Evolutionary conservation across 495 filamentous ascomycete genomes (phyloP).

Genomic region (Achaetomiella virescens): DNA sequence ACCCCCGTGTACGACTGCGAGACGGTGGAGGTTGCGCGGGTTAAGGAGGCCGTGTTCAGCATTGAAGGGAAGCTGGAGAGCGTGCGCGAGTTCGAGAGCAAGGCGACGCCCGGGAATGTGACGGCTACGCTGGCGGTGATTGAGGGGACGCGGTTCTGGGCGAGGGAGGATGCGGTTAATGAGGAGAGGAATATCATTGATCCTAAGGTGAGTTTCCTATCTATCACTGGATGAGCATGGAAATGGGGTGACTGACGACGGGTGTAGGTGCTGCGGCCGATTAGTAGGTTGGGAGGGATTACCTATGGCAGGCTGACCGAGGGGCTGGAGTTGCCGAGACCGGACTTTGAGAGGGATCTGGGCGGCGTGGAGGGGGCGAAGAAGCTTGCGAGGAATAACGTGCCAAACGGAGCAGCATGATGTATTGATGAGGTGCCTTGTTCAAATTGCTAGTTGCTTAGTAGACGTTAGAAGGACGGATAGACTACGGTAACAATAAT

Average conservation of each 20-base stretch:
- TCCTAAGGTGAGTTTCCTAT: slow-evolving; percentile 38
- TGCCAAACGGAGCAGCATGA: neutral
- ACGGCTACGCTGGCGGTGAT: slow-evolving; percentile 68
- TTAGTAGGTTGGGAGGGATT: slow-evolving; percentile 78
- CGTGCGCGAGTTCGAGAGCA: slow-evolving; percentile 69
- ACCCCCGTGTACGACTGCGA: slow-evolving; percentile 57
- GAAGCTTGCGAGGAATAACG: slow-evolving; percentile 28
- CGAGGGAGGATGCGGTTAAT: slow-evolving; percentile 80
- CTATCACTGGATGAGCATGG: neutral
- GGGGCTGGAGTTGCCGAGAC: slow-evolving; percentile 70
- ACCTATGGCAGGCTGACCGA: slow-evolving; percentile 67
- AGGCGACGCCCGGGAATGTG: slow-evolving; percentile 59
- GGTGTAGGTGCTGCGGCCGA: slow-evolving; percentile 55
- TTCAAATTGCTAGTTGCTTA: neutral
- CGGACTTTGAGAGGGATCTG: slow-evolving; percentile 53
- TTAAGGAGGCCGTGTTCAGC: slow-evolving; percentile 73
- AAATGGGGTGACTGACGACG: neutral
- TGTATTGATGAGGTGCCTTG: neutral
- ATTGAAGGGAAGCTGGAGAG: slow-evolving; percentile 74
- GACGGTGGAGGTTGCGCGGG: slow-evolving; percentile 64
- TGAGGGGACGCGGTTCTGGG: slow-evolving; percentile 86
- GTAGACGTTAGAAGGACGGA: neutral
- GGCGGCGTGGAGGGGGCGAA: slow-evolving; percentile 34
- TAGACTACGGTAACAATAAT: neutral
- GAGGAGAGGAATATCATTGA: slow-evolving; percentile 67